Base-by-base conservation (phyloP, 129 eudicot species). In the Artemisia argyi region DNA sequence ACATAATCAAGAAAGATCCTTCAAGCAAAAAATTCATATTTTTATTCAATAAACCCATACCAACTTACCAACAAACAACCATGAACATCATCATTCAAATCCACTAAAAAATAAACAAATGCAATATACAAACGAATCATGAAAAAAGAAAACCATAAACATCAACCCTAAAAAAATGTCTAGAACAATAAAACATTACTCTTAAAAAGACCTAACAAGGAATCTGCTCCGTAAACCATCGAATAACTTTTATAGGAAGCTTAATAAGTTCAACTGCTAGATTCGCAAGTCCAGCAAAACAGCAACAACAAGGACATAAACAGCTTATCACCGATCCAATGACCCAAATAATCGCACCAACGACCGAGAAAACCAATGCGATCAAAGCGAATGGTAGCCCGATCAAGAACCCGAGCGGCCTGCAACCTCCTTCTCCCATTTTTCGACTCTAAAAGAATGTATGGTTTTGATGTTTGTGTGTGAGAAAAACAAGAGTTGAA, bases 291-390 rank as follows among this genome's bases (percentile, higher is more conserved):
- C 91, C 92, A 9, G 89, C 84, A 47, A 83, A 89, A 60, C 90
- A 89, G 47, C 85, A 75, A 60, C 89, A 89, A 71, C 90, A 86
- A 2, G 96, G 92, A 74, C 96, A 86, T 62, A 86, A 14, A 22
- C 89, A 86, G 68, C 88, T 84, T 60, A 89, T 13, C 30, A 81
- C 62, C 22, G 81, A 76, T 82, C 96, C 96, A 46, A 89, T 64
- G 20, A 89, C 53, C 96, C 96, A 86, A 58, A 89, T 76, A 56
- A 86, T 73, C 48, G 85, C 92, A 42, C 89, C 96, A 5, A 87
- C 44, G 10, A 86, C 50, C 52, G 96, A 84, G 42, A 89, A 35
- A 16, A 86, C 69, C 78, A 89, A 72, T 9, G 86, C 83, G 58
- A 84, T 42, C 30, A 89, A 47, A 0, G 96, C 92, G 73, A 89